phyloP scores from a whole-genome alignment of 371 early-diverging fungal species.

The Zychaea mexicana region DNA sequence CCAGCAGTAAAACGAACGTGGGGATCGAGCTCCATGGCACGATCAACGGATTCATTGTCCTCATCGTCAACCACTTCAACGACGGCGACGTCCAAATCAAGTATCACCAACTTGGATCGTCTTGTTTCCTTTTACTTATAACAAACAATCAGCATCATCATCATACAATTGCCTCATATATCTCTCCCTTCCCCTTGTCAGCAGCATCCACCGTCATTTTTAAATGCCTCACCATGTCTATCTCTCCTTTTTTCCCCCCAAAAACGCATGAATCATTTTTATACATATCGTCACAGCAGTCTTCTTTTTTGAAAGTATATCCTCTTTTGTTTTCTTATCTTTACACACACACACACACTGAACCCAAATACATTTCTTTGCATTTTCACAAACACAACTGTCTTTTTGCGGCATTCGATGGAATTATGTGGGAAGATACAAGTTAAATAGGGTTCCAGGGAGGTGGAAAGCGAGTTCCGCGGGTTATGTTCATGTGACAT shows the following conservation, averaged over 20 bases:
- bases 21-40: not conserved
- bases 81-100: not conserved
- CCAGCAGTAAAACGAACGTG: not conserved
- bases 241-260: not conserved
- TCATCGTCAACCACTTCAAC: not conserved
- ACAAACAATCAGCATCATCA: not conserved
- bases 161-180: not conserved
- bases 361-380: too few relatives aligned
- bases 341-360: too few relatives aligned
- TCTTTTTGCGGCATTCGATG: too few relatives aligned
- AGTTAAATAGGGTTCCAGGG: too few relatives aligned
- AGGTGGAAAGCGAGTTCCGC: too few relatives aligned
- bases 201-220: too few relatives aligned
- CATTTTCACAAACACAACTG: too few relatives aligned
- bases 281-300: not conserved
- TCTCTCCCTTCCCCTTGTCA: not conserved
- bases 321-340: too few relatives aligned
- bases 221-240: not conserved
- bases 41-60: too few relatives aligned
- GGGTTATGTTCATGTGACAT: not conserved
- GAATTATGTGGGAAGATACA: too few relatives aligned
- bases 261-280: too few relatives aligned
- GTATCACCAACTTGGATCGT: slow-evolving; percentile 4
- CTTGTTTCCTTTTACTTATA: slow-evolving; percentile 8
- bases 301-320: too few relatives aligned